phyloP scores from a whole-genome alignment of 106 monocot genomes.

The Dendrobium catenatum region DNA sequence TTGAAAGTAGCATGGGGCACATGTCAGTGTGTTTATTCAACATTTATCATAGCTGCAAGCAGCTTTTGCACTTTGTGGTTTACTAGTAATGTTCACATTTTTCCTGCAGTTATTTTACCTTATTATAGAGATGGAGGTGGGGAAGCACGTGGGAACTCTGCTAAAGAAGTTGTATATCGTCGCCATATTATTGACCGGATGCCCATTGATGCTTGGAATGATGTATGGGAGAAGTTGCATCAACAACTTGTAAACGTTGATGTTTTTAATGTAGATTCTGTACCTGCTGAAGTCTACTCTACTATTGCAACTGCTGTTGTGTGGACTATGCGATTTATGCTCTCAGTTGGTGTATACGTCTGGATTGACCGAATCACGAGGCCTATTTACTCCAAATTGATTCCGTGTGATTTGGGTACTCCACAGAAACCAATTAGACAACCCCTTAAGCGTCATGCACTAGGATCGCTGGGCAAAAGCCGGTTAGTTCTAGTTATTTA shows the following conservation, averaged over 20 bases:
- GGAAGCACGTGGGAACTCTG: constrained; percentile 16
- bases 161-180: constrained; percentile 54
- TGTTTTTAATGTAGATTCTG: constrained; percentile 72
- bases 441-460: constrained; percentile 44
- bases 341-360: constrained; percentile 57
- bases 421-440: constrained; percentile 43
- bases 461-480: constrained; percentile 83
- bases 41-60: neutral
- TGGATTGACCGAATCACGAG: constrained; percentile 61
- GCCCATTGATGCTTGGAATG: constrained; percentile 92
- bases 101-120: constrained; percentile 71
- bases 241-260: constrained; percentile 74
- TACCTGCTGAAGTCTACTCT: constrained; percentile 74
- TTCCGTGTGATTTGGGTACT: constrained; percentile 69
- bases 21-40: constrained; percentile 5
- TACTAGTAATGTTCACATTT: constrained; percentile 2
- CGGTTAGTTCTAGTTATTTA: constrained; percentile 30
- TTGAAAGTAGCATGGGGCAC: neutral
- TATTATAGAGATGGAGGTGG: constrained; percentile 56
- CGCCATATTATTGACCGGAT: constrained; percentile 79
- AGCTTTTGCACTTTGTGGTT: neutral
- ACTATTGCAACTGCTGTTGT: constrained; percentile 69
- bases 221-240: constrained; percentile 75
- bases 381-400: constrained; percentile 79
- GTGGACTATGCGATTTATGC: constrained; percentile 80